These are phyloP conservation scores for Fagus crenata DNA, from an alignment of 306 rosid species.

Conservation along the genomic window DNA sequence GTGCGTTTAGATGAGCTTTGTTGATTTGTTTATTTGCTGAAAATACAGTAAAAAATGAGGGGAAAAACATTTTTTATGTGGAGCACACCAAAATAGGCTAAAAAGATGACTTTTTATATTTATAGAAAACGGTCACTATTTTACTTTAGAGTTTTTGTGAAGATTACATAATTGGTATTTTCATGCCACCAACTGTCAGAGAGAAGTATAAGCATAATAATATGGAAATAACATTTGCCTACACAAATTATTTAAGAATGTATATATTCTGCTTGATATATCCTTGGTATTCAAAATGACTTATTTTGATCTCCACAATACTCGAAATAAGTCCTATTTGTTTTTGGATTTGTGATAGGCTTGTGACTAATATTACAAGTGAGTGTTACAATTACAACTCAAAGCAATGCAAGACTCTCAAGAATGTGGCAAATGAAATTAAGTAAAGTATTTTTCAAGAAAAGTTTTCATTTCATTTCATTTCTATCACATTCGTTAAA, in stretches of 20 bases:
- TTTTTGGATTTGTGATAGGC: neutral
- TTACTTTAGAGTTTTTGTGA: too few species aligned
- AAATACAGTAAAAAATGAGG: too few species aligned
- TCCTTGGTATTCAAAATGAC: neutral
- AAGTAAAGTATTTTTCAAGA: neutral
- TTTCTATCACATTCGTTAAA: neutral
- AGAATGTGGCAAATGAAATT: neutral
- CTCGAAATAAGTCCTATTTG: neutral
- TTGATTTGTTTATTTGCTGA: too few species aligned
- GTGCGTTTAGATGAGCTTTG: too few species aligned
- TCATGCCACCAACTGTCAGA: neutral
- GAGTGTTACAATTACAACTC: too few species aligned
- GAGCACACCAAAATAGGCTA: too few species aligned
- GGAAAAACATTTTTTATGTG: too few species aligned
- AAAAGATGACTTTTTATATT: too few species aligned
- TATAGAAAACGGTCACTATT: too few species aligned
- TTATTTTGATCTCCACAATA: neutral
- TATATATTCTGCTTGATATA: neutral
- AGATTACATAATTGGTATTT: neutral
- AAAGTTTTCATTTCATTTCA: neutral
- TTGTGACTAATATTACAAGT: too few species aligned
- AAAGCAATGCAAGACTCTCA: too few species aligned
- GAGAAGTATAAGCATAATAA: neutral
- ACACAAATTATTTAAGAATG: neutral
- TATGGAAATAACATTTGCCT: neutral